Evolutionary conservation across 345 rosid genomes (phyloP), one percentile per base, ranked within the genome.

Genomic region (Gossypium herbaceum): DNA sequence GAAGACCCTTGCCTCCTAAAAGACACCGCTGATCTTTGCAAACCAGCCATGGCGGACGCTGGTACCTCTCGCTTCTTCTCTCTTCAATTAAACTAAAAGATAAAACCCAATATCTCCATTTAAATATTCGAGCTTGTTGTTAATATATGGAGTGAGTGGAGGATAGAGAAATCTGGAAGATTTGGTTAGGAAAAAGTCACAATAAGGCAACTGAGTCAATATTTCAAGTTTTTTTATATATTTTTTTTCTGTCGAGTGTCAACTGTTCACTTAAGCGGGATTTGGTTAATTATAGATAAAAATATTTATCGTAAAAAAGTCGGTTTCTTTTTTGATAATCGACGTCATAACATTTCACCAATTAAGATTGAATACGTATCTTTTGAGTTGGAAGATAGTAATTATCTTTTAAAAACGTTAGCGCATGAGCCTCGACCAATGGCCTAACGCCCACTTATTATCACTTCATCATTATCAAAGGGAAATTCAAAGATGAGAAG

Each of bases 1-100:
- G 98, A 95, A 43, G 98, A 95, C 25, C 99, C 99, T 27, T 93
- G 98, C 56, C 99, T 86, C 45, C 99, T 86, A 62, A 95, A 95
- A 2, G 99, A 95, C 16, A 88, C 81, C 5, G 85, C 86, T 71
- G 99, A 95, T 90, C 99, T 88, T 74, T 91, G 97, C 82, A 95
- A 84, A 57, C 93, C 97, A 11, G 82, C 94, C 99, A 95, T 95
- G 76, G 84, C n/a, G 55, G 76, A 68, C 24, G 22, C 3, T 2
- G 59, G 9, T 50, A 50, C 50, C 39, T 57, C 48, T 63, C 25
- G 55, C 57, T 68, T 66, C 15, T 54, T 67, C 13, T 68, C 41
- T 65, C 61, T 73, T 57, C 24, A 55, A 10, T 1, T 8, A 61
- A 55, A 7, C 59, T 24, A 12, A 58, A 58, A 58, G 16, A 58